Evolutionary conservation across 2,329 filamentous ascomycete genomes (phyloP).

Genomic region (Aphanocladium album): DNA sequence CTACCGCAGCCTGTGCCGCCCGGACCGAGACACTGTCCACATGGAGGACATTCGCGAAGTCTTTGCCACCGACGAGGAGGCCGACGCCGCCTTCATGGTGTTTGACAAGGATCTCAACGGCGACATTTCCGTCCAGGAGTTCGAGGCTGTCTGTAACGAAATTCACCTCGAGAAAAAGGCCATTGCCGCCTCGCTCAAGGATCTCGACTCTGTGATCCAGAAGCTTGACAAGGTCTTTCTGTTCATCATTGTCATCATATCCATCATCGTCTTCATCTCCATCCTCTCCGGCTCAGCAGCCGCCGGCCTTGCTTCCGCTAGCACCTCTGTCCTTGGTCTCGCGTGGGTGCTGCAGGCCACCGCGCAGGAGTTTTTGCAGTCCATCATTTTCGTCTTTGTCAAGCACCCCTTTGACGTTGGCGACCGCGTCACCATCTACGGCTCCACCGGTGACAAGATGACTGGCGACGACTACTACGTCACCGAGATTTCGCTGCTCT

Average conservation of each 20-base stretch:
- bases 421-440: constrained; percentile 87
- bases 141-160: constrained; percentile 89
- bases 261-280: constrained; percentile 80
- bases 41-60: constrained; percentile 73
- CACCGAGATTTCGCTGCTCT: constrained; percentile 86
- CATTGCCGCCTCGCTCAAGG: constrained; percentile 90
- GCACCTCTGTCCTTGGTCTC: constrained; percentile 79
- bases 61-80: constrained; percentile 79
- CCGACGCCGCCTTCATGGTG: constrained; percentile 81
- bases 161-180: constrained; percentile 93
- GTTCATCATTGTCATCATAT: constrained; percentile 77
- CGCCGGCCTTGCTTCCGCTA: constrained; percentile 82
- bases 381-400: constrained; percentile 90
- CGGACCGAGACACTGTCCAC: constrained; percentile 69
- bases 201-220: constrained; percentile 86
- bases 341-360: constrained; percentile 92
- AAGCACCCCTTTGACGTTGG: constrained; percentile 97
- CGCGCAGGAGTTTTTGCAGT: constrained; percentile 90
- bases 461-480: constrained; percentile 93
- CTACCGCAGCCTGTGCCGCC: constrained; percentile 77
- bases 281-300: constrained; percentile 88
- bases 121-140: constrained; percentile 91
- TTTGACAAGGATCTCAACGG: constrained; percentile 97
- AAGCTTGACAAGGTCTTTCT: constrained; percentile 87
- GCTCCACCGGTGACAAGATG: constrained; percentile 73